Evolutionary conservation across 805 yeast species (phyloP).

Genomic region (Candida railenensis): DNA sequence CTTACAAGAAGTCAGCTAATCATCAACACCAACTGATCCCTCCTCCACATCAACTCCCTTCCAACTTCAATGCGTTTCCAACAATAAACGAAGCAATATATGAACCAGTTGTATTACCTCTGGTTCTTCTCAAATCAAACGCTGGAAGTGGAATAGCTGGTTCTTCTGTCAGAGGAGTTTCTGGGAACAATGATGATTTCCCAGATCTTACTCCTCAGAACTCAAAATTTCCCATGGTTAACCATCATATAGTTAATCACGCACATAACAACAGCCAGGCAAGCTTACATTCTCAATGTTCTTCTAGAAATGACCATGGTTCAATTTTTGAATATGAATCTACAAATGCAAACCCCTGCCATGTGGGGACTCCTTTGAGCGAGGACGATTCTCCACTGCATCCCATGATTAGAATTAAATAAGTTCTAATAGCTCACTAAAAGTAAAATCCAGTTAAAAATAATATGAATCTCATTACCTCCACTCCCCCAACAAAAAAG

Average conservation of each 20-base stretch:
- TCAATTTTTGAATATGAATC: slow-evolving; percentile 23
- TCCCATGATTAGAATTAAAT: slow-evolving; percentile 4
- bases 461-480: not conserved
- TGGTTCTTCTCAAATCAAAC: slow-evolving; percentile 1
- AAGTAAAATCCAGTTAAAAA: not conserved
- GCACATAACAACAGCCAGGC: slow-evolving; percentile 22
- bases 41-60: slow-evolving; percentile 12
- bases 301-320: slow-evolving; percentile 16
- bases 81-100: slow-evolving; percentile 5
- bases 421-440: not conserved
- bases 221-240: slow-evolving; percentile 6
- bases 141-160: not conserved
- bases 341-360: slow-evolving; percentile 16
- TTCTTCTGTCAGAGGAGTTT: not conserved
- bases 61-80: slow-evolving; percentile 6
- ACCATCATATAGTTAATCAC: slow-evolving; percentile 11
- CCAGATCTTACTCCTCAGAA: slow-evolving; percentile 2
- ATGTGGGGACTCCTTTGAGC: slow-evolving; percentile 32
- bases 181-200: not conserved
- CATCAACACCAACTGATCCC: slow-evolving; percentile 10
- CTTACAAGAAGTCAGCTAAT: slow-evolving; percentile 5
- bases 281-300: slow-evolving; percentile 24
- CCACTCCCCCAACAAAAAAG: not conserved
- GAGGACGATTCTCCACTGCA: slow-evolving; percentile 23
- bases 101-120: slow-evolving; percentile 10